Percentiles rank a stretch among this genome's conserved stretches.
Evolutionary conservation across 768 basidiomycete species (phyloP).

Genomic region (Cystobasidium tubakii): DNA sequence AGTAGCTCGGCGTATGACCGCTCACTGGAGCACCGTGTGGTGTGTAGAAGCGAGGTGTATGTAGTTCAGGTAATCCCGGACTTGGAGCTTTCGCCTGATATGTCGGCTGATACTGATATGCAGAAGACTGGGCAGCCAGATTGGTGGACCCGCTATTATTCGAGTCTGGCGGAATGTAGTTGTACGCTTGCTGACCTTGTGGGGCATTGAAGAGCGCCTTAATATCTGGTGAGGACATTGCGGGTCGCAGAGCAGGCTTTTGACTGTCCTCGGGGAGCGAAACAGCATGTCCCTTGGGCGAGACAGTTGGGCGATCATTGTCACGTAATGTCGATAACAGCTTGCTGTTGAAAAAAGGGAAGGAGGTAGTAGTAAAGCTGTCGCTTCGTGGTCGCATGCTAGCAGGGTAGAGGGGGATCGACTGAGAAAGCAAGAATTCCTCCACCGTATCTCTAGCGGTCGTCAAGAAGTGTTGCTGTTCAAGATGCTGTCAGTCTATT

Average conservation of each 20-base stretch:
- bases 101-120: not conserved
- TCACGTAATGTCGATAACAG: slow-evolving; percentile 73
- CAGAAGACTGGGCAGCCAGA: not conserved
- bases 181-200: slow-evolving; percentile 25
- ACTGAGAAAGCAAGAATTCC: slow-evolving; percentile 66
- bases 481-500: too few relatives aligned
- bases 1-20: not conserved
- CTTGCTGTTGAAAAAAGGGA: slow-evolving; percentile 94
- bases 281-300: slow-evolving; percentile 54
- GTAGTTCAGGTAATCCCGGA: slow-evolving; percentile 1
- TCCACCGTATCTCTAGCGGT: slow-evolving; percentile 88
- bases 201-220: slow-evolving; percentile 83
- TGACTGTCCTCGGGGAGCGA: slow-evolving; percentile 64
- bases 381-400: slow-evolving; percentile 70
- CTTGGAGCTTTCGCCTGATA: not conserved
- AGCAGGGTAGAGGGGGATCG: slow-evolving; percentile 47
- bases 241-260: slow-evolving; percentile 61
- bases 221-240: slow-evolving; percentile 86
- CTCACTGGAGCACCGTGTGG: not conserved
- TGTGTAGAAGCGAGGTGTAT: slow-evolving; percentile 14
- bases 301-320: slow-evolving; percentile 39
- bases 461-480: slow-evolving; percentile 62
- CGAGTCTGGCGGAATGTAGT: slow-evolving; percentile 13
- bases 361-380: slow-evolving; percentile 89
- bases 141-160: not conserved